Conservation (phyloP, 176 grass and related monocot genomes). For the Tillandsia leiboldiana region DNA sequence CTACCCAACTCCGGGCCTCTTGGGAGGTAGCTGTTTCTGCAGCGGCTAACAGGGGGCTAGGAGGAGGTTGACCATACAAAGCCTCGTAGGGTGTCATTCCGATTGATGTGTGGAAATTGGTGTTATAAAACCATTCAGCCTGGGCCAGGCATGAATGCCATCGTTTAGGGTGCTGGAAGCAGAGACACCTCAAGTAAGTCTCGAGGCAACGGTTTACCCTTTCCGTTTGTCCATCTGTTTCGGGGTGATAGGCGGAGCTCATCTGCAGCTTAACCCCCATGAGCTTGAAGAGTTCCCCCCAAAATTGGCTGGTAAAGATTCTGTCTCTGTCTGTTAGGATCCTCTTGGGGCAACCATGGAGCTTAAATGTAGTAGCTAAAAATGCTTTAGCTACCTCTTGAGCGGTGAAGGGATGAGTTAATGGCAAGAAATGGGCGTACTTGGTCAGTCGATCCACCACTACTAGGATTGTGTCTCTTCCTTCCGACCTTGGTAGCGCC, state of each 20-base stretch:
- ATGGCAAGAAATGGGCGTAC: not conserved
- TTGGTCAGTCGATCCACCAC: not conserved
- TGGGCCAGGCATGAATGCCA: not conserved
- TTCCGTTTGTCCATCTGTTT: not conserved
- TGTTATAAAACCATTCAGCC: no score
- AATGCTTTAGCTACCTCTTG: not conserved
- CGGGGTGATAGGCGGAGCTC: not conserved
- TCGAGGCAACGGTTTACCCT: not conserved
- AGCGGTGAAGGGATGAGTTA: not conserved
- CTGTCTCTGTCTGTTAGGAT: not conserved
- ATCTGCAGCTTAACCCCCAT: not conserved
- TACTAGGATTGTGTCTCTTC: no score
- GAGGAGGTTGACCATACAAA: no score
- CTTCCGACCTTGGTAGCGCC: no score
- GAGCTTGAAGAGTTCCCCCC: not conserved
- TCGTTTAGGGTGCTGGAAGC: not conserved
- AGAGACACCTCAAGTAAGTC: not conserved
- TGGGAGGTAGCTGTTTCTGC: no score
- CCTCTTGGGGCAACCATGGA: not conserved
- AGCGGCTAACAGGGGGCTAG: no score
- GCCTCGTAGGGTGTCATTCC: no score
- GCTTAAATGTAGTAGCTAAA: not conserved
- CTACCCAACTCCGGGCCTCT: no score
- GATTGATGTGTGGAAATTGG: no score
- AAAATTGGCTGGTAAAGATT: not conserved